Percentiles rank a stretch among this genome's conserved stretches.
Conservation (phyloP, 1,139 yeast genomes). For the Waltiozyma sp. region DNA sequence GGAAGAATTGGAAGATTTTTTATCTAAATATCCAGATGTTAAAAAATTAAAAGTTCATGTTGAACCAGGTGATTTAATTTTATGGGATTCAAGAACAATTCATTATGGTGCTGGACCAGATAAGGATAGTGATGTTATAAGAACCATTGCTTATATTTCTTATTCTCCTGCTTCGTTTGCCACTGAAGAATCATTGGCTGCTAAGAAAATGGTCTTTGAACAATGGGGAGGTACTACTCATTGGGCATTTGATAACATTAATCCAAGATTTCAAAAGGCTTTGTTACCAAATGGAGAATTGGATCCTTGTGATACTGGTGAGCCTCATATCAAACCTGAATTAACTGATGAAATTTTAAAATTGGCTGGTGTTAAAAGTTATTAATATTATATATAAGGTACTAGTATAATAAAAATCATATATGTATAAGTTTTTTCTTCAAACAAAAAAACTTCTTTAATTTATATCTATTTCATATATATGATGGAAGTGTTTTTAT, state of each 20-base stretch:
- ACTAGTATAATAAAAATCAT: too few relatives aligned
- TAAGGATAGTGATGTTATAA: constrained; percentile 11
- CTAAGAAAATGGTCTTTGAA: constrained; percentile 14
- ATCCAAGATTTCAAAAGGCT: constrained; percentile 8
- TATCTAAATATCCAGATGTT: constrained; percentile 4
- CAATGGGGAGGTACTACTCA: constrained; percentile 19
- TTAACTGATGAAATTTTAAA: constrained; percentile 12
- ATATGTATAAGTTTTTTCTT: too few relatives aligned
- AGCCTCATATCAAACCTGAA: constrained; percentile 12
- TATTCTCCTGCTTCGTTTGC: constrained; percentile 20
- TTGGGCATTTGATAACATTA: constrained; percentile 21
- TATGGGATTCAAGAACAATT: constrained; percentile 21
- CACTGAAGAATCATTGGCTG: constrained; percentile 9
- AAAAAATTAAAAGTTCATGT: constrained; percentile 14
- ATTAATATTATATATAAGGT: not conserved
- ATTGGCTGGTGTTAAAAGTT: constrained; percentile 14
- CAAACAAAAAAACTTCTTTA: too few relatives aligned
- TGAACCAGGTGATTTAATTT: constrained; percentile 21
- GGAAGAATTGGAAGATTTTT: constrained; percentile 17
- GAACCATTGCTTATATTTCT: constrained; percentile 17
- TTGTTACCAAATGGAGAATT: constrained; percentile 10
- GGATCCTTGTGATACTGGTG: constrained; percentile 10
- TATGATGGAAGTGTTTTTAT: too few relatives aligned
- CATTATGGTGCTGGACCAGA: constrained; percentile 16
- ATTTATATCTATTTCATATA: too few relatives aligned